Conservation (phyloP, 225 moss, liverwort and hornwort species). For the Bryum argenteum region DNA sequence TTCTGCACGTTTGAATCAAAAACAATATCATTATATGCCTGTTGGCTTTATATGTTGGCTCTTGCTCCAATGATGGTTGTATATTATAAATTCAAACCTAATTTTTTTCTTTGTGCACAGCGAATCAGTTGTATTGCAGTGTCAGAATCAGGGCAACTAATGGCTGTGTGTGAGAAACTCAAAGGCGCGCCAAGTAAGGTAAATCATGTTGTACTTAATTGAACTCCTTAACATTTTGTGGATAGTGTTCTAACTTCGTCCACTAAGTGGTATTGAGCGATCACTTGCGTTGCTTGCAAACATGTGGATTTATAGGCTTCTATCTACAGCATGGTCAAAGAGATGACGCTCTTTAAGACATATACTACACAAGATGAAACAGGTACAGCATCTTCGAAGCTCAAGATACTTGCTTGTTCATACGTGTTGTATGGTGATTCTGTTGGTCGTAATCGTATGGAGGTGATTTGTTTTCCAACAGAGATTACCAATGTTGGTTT, state of each 20-base stretch:
- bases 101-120: constrained; percentile 11
- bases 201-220: background rate
- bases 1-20: too few relatives aligned
- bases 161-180: constrained; percentile 73
- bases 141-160: constrained; percentile 49
- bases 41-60: background rate
- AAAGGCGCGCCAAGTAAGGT: constrained; percentile 59
- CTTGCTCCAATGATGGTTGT: background rate
- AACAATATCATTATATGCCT: background rate
- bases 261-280: background rate
- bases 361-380: constrained; percentile 19
- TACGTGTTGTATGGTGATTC: background rate
- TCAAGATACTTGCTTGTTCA: background rate
- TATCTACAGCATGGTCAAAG: constrained; percentile 30
- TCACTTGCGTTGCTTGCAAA: background rate
- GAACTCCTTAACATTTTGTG: background rate
- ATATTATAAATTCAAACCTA: background rate
- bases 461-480: constrained; percentile 6
- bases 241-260: background rate
- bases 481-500: constrained; percentile 43
- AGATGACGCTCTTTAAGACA: constrained; percentile 6
- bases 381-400: constrained; percentile 16
- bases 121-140: constrained; percentile 48
- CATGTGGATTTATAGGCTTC: constrained; percentile 27
- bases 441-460: background rate